These are phyloP conservation scores for Nitzschia sp. DNA, from an alignment of 108 stramenopile species.

Conservation along the genomic window DNA sequence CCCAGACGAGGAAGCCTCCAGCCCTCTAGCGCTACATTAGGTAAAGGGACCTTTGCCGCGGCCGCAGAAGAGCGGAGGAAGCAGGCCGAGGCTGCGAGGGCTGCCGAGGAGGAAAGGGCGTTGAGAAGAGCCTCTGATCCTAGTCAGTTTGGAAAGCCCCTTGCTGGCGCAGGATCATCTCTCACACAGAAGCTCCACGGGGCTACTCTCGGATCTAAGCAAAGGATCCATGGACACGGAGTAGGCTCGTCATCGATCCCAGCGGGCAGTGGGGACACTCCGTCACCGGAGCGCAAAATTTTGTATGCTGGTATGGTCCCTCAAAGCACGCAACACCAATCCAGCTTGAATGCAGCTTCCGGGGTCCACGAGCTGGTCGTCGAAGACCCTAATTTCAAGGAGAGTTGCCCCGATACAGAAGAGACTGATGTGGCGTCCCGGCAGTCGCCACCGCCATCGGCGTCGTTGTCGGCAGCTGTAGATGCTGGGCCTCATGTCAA, in stretches of 20 bases:
- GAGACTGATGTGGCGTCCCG: neutral
- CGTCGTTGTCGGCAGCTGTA: neutral
- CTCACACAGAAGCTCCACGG: constrained; percentile 70
- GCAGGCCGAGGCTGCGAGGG: constrained; percentile 44
- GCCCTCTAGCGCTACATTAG: constrained; percentile 25
- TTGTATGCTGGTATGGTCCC: constrained; percentile 83
- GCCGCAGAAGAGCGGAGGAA: constrained; percentile 66
- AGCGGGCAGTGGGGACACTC: neutral
- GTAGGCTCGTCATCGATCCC: constrained; percentile 23
- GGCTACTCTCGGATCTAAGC: constrained; percentile 52
- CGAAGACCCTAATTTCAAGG: constrained; percentile 25
- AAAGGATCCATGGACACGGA: constrained; percentile 39
- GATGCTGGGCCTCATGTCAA: neutral
- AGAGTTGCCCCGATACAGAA: neutral
- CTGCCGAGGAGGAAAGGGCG: constrained; percentile 29
- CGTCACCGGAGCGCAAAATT: constrained; percentile 44
- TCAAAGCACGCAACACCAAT: constrained; percentile 67
- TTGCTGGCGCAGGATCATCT: constrained; percentile 54
- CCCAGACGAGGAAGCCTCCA: constrained; percentile 44
- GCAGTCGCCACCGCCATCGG: neutral
- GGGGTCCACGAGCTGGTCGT: constrained; percentile 66
- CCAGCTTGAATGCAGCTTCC: constrained; percentile 62
- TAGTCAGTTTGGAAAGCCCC: constrained; percentile 64
- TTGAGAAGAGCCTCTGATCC: constrained; percentile 25
- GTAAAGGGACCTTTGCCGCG: constrained; percentile 65